Evolutionary conservation across 1,139 yeast species (phyloP).

Genomic region (Diutina ranongensis): DNA sequence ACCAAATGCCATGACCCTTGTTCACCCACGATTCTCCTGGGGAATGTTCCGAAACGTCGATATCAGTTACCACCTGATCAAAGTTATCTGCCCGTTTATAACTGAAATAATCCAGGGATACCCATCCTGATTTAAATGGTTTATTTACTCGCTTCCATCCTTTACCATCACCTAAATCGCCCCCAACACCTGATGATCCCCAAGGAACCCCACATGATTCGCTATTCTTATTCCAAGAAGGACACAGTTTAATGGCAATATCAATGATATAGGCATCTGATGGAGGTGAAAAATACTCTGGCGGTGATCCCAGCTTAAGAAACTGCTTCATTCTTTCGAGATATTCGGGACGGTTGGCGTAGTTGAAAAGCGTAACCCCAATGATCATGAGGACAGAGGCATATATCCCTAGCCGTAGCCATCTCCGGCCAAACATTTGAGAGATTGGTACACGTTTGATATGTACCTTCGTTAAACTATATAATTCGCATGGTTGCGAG

Average conservation of each 20-base stretch:
- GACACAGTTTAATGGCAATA: not conserved
- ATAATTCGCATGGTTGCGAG: not conserved
- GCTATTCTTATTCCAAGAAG: not conserved
- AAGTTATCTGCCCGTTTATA: not conserved
- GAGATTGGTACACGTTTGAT: too few species aligned
- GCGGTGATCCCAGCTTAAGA: not conserved
- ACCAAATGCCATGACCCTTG: conserved; percentile 37
- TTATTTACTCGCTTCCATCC: not conserved
- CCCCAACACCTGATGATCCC: not conserved
- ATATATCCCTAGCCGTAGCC: not conserved
- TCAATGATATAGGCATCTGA: not conserved
- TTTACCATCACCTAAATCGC: not conserved
- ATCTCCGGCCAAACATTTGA: not conserved
- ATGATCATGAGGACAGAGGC: not conserved
- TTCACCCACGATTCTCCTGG: conserved; percentile 17
- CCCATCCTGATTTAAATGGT: not conserved
- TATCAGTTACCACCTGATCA: not conserved
- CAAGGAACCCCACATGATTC: not conserved
- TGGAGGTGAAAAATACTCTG: not conserved
- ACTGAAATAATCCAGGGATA: not conserved
- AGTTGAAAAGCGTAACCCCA: not conserved
- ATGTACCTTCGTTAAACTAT: too few species aligned
- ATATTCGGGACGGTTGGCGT: not conserved
- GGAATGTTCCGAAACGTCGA: not conserved
- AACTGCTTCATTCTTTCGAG: not conserved